phyloP scores from a whole-genome alignment of 2,329 filamentous ascomycete species.

The Botryosphaeria dothidea region DNA sequence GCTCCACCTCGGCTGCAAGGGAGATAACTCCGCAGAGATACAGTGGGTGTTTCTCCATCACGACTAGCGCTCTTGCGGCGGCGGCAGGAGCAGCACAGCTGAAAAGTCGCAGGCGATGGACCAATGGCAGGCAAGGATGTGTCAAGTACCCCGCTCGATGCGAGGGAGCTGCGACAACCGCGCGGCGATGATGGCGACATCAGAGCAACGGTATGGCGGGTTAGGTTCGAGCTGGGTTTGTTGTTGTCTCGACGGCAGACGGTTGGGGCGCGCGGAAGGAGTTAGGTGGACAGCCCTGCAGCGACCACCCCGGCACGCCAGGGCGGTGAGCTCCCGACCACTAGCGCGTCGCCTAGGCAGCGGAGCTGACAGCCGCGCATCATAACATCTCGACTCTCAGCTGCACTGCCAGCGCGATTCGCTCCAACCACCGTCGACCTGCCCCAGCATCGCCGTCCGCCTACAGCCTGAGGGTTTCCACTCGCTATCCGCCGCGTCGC shows the following conservation, averaged over 20 bases:
- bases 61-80: background rate
- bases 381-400: background rate
- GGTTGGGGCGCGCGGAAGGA: background rate
- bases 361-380: too few species aligned
- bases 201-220: background rate
- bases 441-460: background rate
- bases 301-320: background rate
- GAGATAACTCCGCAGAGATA: background rate
- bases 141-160: background rate
- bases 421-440: background rate
- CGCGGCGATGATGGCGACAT: background rate
- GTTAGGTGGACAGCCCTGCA: background rate
- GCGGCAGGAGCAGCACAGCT: background rate
- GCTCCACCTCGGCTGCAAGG: constrained; percentile 13
- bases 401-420: constrained; percentile 5
- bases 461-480: constrained; percentile 2
- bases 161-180: background rate
- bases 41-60: background rate
- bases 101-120: background rate
- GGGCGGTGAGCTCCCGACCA: constrained; percentile 2
- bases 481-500: constrained; percentile 6
- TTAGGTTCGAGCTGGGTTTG: background rate
- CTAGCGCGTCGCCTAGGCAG: too few species aligned
- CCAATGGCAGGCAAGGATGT: background rate
- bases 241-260: background rate